Conservation (phyloP, 306 rosid species). For the Dalbergia oliveri region DNA sequence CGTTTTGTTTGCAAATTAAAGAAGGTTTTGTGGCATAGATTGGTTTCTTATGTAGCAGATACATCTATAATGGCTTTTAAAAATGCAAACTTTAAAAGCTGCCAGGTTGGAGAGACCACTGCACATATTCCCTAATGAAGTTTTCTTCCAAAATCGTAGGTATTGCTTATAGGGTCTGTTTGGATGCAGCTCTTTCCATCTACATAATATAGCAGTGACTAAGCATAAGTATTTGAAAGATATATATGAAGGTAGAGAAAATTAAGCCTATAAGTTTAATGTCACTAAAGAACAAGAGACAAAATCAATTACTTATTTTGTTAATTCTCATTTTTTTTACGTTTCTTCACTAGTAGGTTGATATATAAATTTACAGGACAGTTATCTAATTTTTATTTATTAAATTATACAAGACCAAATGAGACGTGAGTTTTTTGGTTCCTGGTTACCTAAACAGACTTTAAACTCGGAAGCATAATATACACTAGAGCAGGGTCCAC, state of each 20-base stretch:
- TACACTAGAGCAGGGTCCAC: conserved; percentile 6
- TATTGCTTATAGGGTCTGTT: conserved; percentile 6
- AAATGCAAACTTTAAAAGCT: conserved; percentile 28
- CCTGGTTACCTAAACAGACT: conserved; percentile 1
- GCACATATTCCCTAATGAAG: conserved; percentile 27
- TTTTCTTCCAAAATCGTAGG: background rate
- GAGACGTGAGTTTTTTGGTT: background rate
- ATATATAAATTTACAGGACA: background rate
- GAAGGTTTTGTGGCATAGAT: conserved; percentile 41
- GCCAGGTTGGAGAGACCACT: conserved; percentile 37
- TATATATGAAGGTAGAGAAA: background rate
- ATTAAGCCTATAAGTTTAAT: background rate
- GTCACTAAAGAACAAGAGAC: background rate
- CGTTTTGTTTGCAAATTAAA: conserved; percentile 25
- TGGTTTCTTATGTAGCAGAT: conserved; percentile 31
- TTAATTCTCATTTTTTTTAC: background rate
- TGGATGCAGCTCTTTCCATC: conserved; percentile 14
- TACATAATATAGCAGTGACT: background rate
- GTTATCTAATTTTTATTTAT: background rate
- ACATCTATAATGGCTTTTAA: background rate
- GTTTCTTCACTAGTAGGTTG: background rate
- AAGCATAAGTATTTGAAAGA: background rate
- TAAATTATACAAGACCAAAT: background rate
- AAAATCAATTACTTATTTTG: background rate
- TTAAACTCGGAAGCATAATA: background rate